These are phyloP conservation scores for Penicillium tannophilum DNA, from an alignment of 495 filamentous ascomycete genomes.

Conservation along the genomic window DNA sequence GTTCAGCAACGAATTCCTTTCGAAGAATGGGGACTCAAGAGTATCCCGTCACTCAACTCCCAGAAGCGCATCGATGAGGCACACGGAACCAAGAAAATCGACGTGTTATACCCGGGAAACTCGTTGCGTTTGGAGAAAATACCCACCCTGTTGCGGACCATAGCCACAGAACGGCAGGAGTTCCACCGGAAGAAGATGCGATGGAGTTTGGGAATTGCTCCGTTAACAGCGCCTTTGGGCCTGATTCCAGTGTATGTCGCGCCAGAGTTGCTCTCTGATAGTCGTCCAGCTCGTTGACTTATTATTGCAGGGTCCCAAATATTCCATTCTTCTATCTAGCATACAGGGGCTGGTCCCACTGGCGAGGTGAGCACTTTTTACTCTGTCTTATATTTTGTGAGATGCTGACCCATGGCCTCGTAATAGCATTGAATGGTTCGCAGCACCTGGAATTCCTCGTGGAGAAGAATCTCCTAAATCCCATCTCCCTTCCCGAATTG, in stretches of 20 bases:
- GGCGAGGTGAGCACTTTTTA: constrained; percentile 47
- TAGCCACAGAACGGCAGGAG: constrained; percentile 76
- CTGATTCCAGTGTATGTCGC: constrained; percentile 78
- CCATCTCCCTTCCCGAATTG: constrained; percentile 62
- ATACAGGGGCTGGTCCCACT: constrained; percentile 77
- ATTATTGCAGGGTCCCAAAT: constrained; percentile 71
- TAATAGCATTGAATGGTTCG: constrained; percentile 72
- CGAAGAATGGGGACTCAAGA: constrained; percentile 97
- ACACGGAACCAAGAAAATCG: constrained; percentile 65
- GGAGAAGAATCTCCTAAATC: constrained; percentile 64
- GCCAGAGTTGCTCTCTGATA: neutral
- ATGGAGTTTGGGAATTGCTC: constrained; percentile 81
- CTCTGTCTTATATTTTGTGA: constrained; percentile 24
- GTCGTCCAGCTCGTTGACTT: neutral
- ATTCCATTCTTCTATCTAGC: constrained; percentile 96
- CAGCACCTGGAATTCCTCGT: constrained; percentile 82
- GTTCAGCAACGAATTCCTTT: constrained; percentile 85
- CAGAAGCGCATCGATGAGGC: constrained; percentile 63
- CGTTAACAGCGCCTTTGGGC: constrained; percentile 78
- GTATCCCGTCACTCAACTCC: constrained; percentile 79
- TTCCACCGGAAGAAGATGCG: constrained; percentile 75
- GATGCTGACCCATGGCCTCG: constrained; percentile 13
- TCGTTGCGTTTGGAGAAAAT: constrained; percentile 66
- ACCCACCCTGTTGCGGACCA: constrained; percentile 56
- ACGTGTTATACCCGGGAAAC: constrained; percentile 75